phyloP scores from a whole-genome alignment of 2,329 filamentous ascomycete species.

The Fusarium fujikuroi region DNA sequence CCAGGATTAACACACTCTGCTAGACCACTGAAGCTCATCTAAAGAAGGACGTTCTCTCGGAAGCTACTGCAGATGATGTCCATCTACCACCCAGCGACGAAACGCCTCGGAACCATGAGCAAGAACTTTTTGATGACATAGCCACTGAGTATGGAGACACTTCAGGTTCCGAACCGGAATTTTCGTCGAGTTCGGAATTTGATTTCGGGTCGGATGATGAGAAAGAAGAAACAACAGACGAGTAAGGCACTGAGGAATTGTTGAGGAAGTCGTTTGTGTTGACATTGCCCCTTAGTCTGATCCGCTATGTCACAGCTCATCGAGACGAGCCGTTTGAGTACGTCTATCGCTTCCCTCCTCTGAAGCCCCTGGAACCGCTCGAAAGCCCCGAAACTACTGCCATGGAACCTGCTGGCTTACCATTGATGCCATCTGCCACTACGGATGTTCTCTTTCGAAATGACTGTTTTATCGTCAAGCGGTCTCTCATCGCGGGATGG shows the following conservation, averaged over 20 bases:
- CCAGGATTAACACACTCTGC: background rate
- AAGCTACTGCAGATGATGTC: background rate
- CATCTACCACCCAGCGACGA: conserved; percentile 8
- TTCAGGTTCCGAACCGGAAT: conserved; percentile 38
- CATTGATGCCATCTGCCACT: background rate
- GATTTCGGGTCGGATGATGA: conserved; percentile 37
- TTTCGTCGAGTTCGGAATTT: conserved; percentile 33
- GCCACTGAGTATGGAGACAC: conserved; percentile 26
- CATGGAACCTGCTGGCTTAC: background rate
- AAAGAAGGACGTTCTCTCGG: background rate
- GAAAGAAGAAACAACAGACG: conserved; percentile 35
- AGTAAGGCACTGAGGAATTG: conserved; percentile 21
- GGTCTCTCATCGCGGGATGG: conserved; percentile 56
- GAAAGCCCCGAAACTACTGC: background rate
- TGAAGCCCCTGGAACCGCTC: conserved; percentile 20
- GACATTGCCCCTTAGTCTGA: conserved; percentile 25
- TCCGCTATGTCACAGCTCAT: conserved; percentile 22
- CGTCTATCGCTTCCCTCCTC: conserved; percentile 5
- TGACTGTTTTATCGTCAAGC: conserved; percentile 53
- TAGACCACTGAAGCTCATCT: background rate
- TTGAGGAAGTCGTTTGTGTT: background rate
- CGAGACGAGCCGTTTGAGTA: conserved; percentile 16
- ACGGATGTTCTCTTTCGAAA: conserved; percentile 49
- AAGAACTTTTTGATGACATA: conserved; percentile 2
- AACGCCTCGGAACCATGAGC: background rate